Evolutionary conservation across 73 alveolate genomes (phyloP), one percentile per base, ranked within the genome.

Genomic region (Blepharisma stoltei): DNA sequence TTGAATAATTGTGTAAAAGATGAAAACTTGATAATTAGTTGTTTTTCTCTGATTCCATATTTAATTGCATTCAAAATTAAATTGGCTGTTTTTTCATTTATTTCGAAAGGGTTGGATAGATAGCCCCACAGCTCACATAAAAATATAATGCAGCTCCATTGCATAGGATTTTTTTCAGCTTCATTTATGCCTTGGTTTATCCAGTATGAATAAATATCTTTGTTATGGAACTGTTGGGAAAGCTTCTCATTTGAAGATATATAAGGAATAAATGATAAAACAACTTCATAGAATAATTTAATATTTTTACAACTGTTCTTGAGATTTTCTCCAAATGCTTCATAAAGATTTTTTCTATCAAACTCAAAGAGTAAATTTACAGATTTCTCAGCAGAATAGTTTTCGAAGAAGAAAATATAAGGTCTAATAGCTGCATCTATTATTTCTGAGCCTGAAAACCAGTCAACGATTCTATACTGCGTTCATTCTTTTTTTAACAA

Each of bases 11-110:
- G 77, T n/a, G 89, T 80, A 6, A 88, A 76, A 20, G 93, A 47
- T 47, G 78, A 86, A 25, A 89, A 43, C 20, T 87, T 60, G 14
- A 88, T 69, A 0, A 89, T 81, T 52, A 85, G 46, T 54, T 60
- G 77, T 70, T 77, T 84, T 54, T 90, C 95, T 80, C 93, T 85
- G 50, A 84, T 70, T 38, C 89, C 90, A 60, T 87, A 78, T 65
- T 88, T 82, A 0, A 88, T 71, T 73, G 83, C 53, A 41, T 65
- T 77, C 37, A 90, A 75, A 23, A 93, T 85, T 21, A 70, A 55
- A 55, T 77, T 71, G 1, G 87, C 50, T 43, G 83, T 55, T 47
- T 92, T 88, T 52, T 90, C 97, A 41, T 83, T 80, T 54, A 54
- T 83, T 32, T 85, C 95, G 49, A 83, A 67, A 37, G 66, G 60